Conservation (phyloP, 768 basidiomycete genomes). For the Suillus hirtellus region DNA sequence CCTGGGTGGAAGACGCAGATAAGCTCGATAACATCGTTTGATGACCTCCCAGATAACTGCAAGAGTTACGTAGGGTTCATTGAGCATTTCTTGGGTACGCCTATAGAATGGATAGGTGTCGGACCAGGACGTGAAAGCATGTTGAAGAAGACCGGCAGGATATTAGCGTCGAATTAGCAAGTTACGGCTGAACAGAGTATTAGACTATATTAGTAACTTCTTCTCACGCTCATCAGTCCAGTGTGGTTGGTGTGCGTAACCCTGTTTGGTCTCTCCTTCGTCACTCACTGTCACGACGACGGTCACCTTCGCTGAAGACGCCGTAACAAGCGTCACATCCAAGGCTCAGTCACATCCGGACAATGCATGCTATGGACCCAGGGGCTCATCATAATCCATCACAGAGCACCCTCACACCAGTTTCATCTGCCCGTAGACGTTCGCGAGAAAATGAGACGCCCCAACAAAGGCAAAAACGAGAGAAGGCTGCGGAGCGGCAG, state of each 20-base stretch:
- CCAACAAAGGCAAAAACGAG: slow-evolving; percentile 72
- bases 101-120: slow-evolving; percentile 90
- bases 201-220: background rate
- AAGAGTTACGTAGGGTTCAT: slow-evolving; percentile 86
- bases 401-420: slow-evolving; percentile 32
- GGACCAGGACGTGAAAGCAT: slow-evolving; percentile 87
- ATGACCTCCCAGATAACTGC: slow-evolving; percentile 81
- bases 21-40: slow-evolving; percentile 58
- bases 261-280: slow-evolving; percentile 24
- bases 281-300: slow-evolving; percentile 28
- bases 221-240: slow-evolving; percentile 27
- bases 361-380: slow-evolving; percentile 36
- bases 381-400: slow-evolving; percentile 34
- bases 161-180: slow-evolving; percentile 23
- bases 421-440: slow-evolving; percentile 49
- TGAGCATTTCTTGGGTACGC: slow-evolving; percentile 69
- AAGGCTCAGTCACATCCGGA: slow-evolving; percentile 14
- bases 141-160: slow-evolving; percentile 37
- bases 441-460: slow-evolving; percentile 74
- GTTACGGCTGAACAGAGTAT: background rate
- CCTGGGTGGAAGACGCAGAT: slow-evolving; percentile 92
- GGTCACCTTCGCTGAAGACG: slow-evolving; percentile 21
- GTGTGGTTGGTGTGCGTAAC: slow-evolving; percentile 18
- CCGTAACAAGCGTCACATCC: slow-evolving; percentile 37
- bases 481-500: slow-evolving; percentile 86